phyloP scores from a whole-genome alignment of 306 rosid species.

The Dalbergia cochinchinensis region DNA sequence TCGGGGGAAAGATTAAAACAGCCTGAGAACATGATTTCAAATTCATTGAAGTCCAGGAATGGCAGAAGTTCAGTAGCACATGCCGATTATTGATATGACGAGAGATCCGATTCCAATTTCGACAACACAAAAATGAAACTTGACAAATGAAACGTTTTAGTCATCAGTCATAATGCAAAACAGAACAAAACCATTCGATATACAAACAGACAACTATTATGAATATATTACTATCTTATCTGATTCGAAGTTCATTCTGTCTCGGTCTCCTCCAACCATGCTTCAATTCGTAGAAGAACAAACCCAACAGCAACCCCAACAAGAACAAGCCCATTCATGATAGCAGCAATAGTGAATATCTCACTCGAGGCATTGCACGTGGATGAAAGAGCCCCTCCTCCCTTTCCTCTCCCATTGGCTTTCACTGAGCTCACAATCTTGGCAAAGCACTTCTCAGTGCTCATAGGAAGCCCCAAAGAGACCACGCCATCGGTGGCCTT shows the following conservation, averaged over 20 bases:
- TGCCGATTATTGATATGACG: background rate
- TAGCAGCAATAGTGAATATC: constrained; percentile 48
- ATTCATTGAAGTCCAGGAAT: background rate
- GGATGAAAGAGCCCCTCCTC: constrained; percentile 53
- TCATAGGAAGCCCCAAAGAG: constrained; percentile 45
- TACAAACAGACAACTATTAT: background rate
- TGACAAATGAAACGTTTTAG: background rate
- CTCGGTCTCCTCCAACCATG: constrained; percentile 46
- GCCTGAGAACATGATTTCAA: background rate
- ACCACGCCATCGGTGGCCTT: constrained; percentile 40
- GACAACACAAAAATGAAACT: background rate
- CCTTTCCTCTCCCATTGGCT: constrained; percentile 13
- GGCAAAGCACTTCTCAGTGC: constrained; percentile 52
- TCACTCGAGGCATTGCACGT: constrained; percentile 51
- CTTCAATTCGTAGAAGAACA: constrained; percentile 52
- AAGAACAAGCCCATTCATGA: constrained; percentile 48
- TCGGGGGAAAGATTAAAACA: background rate
- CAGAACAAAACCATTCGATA: constrained; percentile 19
- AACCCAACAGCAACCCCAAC: constrained; percentile 55
- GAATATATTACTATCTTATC: constrained; percentile 18
- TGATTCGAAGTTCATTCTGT: constrained; percentile 31
- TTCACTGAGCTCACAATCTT: constrained; percentile 43
- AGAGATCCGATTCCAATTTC: constrained; percentile 2
- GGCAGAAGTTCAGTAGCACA: background rate
- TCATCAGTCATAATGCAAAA: background rate